Evolutionary conservation across 2,329 filamentous ascomycete species (phyloP).

Genomic region (Fonsecaea erecta): DNA sequence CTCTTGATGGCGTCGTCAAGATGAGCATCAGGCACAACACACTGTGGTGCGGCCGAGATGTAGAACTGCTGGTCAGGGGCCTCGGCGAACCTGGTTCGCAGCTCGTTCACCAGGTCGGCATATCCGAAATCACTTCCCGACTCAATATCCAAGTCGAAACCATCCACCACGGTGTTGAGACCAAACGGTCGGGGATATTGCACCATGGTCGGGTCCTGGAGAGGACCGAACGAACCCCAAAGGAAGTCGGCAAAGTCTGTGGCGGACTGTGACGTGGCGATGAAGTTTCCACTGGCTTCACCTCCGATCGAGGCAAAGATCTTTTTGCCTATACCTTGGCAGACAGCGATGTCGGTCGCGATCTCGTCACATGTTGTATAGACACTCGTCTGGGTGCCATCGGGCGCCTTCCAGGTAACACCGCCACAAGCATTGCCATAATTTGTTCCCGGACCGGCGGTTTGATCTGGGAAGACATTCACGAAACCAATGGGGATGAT

Average conservation of each 20-base stretch:
- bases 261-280: constrained; percentile 59
- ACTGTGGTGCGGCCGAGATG: constrained; percentile 72
- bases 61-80: constrained; percentile 58
- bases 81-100: constrained; percentile 60
- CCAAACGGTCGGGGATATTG: constrained; percentile 68
- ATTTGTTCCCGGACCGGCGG: constrained; percentile 57
- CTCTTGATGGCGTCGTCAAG: constrained; percentile 52
- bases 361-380: constrained; percentile 52
- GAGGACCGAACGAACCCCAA: constrained; percentile 73
- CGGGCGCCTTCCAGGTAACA: constrained; percentile 45
- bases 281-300: constrained; percentile 70
- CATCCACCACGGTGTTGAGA: constrained; percentile 64
- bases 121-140: constrained; percentile 61
- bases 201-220: constrained; percentile 36
- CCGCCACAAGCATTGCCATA: constrained; percentile 60
- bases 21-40: constrained; percentile 64
- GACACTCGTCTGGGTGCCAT: constrained; percentile 45
- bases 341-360: constrained; percentile 56
- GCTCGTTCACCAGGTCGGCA: constrained; percentile 62
- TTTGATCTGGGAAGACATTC: constrained; percentile 57
- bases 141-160: constrained; percentile 80
- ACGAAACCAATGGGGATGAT: constrained; percentile 63
- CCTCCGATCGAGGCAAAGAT: constrained; percentile 75
- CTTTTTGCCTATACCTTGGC: constrained; percentile 70
- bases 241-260: constrained; percentile 63